Percentiles rank a stretch among this genome's conserved stretches.
Evolutionary conservation across 148 eudicot genomes (phyloP).

Genomic region (Rhododendron mucronatum): DNA sequence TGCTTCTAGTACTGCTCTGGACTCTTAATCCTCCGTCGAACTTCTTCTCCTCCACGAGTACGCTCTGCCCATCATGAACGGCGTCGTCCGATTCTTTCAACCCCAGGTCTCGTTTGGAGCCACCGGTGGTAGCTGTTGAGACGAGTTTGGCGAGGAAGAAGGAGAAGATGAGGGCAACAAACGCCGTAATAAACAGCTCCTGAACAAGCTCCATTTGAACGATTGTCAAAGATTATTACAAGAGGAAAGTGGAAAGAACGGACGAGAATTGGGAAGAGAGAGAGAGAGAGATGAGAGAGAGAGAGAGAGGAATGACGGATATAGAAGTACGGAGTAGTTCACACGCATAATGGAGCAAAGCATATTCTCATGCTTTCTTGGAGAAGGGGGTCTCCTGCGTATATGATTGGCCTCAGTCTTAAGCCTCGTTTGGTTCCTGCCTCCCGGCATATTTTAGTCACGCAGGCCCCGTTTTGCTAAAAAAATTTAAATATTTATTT

Average conservation of each 20-base stretch:
- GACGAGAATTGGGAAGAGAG: not conserved
- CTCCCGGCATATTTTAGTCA: no score
- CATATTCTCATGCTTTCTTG: constrained; percentile 24
- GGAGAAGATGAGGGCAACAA: constrained; percentile 25
- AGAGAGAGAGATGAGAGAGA: not conserved
- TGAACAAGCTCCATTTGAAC: constrained; percentile 35
- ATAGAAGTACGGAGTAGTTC: not conserved
- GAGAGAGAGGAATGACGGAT: constrained; percentile 8
- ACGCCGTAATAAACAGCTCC: constrained; percentile 26
- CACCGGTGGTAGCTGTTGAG: constrained; percentile 14
- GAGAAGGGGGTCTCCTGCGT: not conserved
- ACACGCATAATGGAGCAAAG: constrained; percentile 19
- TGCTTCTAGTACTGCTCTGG: constrained; percentile 10
- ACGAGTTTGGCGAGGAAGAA: constrained; percentile 33
- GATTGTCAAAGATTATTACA: not conserved
- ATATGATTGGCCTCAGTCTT: not conserved
- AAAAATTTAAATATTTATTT: no score
- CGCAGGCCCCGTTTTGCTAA: no score
- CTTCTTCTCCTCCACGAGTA: constrained; percentile 8
- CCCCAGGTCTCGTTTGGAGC: not conserved
- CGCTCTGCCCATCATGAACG: not conserved
- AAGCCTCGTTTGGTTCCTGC: no score
- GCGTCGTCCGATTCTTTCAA: not conserved
- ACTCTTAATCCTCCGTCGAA: constrained; percentile 23
- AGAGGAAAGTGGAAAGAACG: not conserved